A percentile compares a stretch with the other conserved stretches of the same genome.
Evolutionary conservation across 192 early-diverging fungal species (phyloP).

Genomic region (Mortierella hygrophila): DNA sequence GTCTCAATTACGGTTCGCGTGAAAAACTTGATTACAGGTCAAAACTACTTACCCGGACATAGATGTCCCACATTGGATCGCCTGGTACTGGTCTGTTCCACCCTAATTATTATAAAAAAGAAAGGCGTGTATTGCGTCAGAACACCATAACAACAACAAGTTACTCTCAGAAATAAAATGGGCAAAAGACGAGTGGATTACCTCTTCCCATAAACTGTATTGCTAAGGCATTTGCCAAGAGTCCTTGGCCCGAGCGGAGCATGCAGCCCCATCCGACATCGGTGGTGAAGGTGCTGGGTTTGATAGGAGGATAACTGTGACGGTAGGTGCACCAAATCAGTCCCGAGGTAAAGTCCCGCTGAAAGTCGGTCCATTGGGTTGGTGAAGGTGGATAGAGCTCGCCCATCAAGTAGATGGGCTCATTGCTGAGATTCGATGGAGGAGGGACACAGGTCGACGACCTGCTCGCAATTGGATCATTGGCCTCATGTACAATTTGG

Average conservation of each 20-base stretch:
- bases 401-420: slow-evolving; percentile 48
- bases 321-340: slow-evolving; percentile 94
- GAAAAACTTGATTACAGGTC: neutral
- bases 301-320: slow-evolving; percentile 86
- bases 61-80: slow-evolving; percentile 56
- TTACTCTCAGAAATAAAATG: too few species aligned
- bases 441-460: slow-evolving; percentile 35
- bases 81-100: slow-evolving; percentile 60
- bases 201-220: slow-evolving; percentile 83
- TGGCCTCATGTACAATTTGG: slow-evolving; percentile 12
- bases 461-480: slow-evolving; percentile 26
- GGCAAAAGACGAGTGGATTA: slow-evolving; percentile 23
- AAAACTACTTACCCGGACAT: slow-evolving; percentile 52
- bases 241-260: slow-evolving; percentile 93
- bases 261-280: slow-evolving; percentile 98
- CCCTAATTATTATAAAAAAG: slow-evolving; percentile 26
- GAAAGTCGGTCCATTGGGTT: slow-evolving; percentile 65
- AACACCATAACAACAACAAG: neutral
- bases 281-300: slow-evolving; percentile 79
- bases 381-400: slow-evolving; percentile 45
- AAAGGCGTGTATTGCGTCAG: neutral
- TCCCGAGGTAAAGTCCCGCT: slow-evolving; percentile 85
- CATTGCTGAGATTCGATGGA: slow-evolving; percentile 17
- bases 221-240: slow-evolving; percentile 88
- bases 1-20: too few species aligned